These are phyloP conservation scores for Coniochaeta sp. DNA, from an alignment of 2,329 filamentous ascomycete genomes.

Conservation along the genomic window DNA sequence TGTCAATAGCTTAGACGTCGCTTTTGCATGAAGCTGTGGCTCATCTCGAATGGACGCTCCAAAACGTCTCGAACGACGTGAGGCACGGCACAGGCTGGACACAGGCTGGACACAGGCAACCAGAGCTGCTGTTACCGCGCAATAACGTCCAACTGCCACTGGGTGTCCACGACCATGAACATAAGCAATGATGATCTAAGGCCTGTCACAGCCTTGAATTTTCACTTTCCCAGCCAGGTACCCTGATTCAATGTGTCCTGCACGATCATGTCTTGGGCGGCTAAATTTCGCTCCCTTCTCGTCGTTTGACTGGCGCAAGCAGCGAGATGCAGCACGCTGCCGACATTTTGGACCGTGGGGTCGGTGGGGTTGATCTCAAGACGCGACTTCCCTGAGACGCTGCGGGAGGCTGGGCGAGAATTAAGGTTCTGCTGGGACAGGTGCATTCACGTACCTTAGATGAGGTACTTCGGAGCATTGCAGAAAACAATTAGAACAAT, in stretches of 20 bases:
- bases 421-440: not conserved
- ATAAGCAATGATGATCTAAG: too few relatives aligned
- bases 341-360: not conserved
- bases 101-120: too few relatives aligned
- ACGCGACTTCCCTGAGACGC: constrained; percentile 3
- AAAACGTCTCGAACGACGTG: too few relatives aligned
- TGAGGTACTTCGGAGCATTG: not conserved
- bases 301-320: not conserved
- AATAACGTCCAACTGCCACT: too few relatives aligned
- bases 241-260: not conserved
- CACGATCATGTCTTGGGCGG: not conserved
- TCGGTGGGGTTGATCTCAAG: constrained; percentile 3
- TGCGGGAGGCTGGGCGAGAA: not conserved
- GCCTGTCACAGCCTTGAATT: too few relatives aligned
- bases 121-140: too few relatives aligned
- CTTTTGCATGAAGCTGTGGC: too few relatives aligned
- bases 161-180: too few relatives aligned
- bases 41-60: too few relatives aligned
- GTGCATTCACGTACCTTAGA: not conserved
- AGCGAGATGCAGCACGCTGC: not conserved
- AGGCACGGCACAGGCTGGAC: too few relatives aligned
- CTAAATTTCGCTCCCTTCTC: not conserved
- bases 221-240: too few relatives aligned
- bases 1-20: too few relatives aligned
- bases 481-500: not conserved